Base-by-base conservation (phyloP, 1,284 basidiomycete genomes). In the Sanghuangporus weigelae region DNA sequence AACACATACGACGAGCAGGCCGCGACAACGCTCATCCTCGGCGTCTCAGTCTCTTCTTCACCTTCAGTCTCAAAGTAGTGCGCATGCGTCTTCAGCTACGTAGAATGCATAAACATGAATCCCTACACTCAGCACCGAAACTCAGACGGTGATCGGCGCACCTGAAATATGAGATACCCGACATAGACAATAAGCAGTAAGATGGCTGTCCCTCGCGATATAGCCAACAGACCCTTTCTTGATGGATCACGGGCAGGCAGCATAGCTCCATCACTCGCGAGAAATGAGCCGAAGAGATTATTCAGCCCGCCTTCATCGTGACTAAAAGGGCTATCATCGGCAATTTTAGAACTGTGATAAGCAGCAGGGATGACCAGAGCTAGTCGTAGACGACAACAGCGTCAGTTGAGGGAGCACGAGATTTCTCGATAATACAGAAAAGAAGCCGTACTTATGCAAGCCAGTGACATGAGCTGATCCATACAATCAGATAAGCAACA, bases 301-400 rank as follows among this genome's bases (percentile, higher is more conserved):
- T 44, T 63, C 58, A 57, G 11, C 14, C 36, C n/a, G 10, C 40
- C 49, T 36, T 49, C 54, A 11, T n/a, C 53, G 14, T 21, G 56
- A 44, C 58, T n/a, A 35, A 63, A 51, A 7, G 57, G 36, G 12
- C 48, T 21, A 10, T 62, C 55, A 26, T 66, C 68, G 53, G 69
- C 69, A 10, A 66, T 65, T 59, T 76, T 73, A 10, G 85, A 79
- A 67, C 80, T 82, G 71, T 87, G 82, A 71, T 93, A 96, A 0
- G 94, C 94, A 38, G 94, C 94, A n/a, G 94, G 94, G 63, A 97
- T 89, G 66, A 95, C 89, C 48, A 97, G 82, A 35, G 93, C 88
- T 90, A 67, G 11, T 42, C 8, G 7, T 40, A 57, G 19, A 16
- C 39, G 4, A 51, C 12, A 57, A 39, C 2, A 10, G 39, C 44